phyloP scores from a whole-genome alignment of 352 stramenopile species.

The Globisporangium cylindrosporum region DNA sequence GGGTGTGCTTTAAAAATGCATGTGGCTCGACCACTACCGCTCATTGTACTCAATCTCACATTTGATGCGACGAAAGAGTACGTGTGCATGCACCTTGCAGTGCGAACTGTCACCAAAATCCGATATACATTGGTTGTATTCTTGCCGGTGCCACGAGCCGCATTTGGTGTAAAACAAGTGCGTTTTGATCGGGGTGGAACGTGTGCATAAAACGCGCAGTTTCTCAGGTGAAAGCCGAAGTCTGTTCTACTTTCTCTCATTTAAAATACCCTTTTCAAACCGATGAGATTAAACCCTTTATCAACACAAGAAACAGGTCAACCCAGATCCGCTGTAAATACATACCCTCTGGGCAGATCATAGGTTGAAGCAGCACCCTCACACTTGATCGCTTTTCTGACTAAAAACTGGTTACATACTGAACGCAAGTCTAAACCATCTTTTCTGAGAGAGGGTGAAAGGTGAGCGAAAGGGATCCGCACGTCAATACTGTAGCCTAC shows the following conservation, averaged over 20 bases:
- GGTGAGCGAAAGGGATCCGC: not conserved
- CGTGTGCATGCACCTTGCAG: too few species aligned
- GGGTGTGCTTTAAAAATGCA: too few species aligned
- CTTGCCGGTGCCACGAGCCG: not conserved
- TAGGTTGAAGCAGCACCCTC: conserved; percentile 8
- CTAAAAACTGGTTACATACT: not conserved
- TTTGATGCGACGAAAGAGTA: too few species aligned
- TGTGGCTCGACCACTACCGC: too few species aligned
- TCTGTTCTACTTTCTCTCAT: not conserved
- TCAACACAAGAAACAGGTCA: not conserved
- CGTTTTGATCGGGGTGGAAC: conserved; percentile 5
- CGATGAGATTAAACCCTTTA: not conserved
- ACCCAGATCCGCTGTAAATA: not conserved
- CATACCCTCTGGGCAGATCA: not conserved
- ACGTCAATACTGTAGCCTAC: not conserved
- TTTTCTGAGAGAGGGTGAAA: conserved; percentile 1
- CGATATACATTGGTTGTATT: not conserved
- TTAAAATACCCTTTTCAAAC: not conserved
- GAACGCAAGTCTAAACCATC: not conserved
- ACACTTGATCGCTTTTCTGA: conserved; percentile 2
- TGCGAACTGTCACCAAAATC: not conserved
- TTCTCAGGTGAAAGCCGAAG: not conserved
- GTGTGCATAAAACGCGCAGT: not conserved
- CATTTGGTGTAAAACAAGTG: not conserved
- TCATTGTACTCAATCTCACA: too few species aligned